Evolutionary conservation across 2,329 filamentous ascomycete species (phyloP), one percentile per base, ranked within the genome.

Genomic region (Lasiodiplodia gonubiensis): DNA sequence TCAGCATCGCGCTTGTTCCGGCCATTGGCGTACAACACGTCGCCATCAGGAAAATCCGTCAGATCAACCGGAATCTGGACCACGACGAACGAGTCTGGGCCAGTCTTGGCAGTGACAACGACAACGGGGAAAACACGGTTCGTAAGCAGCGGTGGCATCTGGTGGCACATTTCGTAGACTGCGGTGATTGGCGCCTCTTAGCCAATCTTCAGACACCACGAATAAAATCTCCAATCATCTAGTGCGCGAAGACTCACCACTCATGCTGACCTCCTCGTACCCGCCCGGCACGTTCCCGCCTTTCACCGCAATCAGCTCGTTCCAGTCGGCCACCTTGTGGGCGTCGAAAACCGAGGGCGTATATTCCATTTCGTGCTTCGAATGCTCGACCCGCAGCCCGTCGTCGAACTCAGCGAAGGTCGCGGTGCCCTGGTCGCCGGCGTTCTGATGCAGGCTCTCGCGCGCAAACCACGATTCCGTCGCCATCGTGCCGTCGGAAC

Each of bases 71-170:
- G 79, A 11, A 81, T 74, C 69, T 81, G 79, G 12, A 78, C 75
- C 2, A 78, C 74, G 33, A 81, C 51, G 68, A 79, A 78, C 16
- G 55, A 54, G 12, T 63, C 42, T 10, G 68, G 54, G 2, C 52
- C 69, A 48, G 61, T 72, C n/a, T 67, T 67, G 8, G 68, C 64
- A 5, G 87, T 87, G 66, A 90, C 79, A 74, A 92, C 86, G 60
- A 93, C 75, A 2, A 90, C 87, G 18, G 88, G 84, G 71, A 93
- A 93, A 2, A 86, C 85, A 60, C 91, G 87, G 70, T 89, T 85
- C 68, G 84, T 83, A 8, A 92, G 80, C n/a, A 87, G 82, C 3
- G 82, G 79, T 0, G 85, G 85, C 39, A 93, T 82, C 54, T 82
- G 81, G 75, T 93, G 90, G 66, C 85, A 84, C 83, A 91, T 90